Evolutionary conservation across 164 flowering plant species (phyloP).

Genomic region (Umbilicus rupestris): DNA sequence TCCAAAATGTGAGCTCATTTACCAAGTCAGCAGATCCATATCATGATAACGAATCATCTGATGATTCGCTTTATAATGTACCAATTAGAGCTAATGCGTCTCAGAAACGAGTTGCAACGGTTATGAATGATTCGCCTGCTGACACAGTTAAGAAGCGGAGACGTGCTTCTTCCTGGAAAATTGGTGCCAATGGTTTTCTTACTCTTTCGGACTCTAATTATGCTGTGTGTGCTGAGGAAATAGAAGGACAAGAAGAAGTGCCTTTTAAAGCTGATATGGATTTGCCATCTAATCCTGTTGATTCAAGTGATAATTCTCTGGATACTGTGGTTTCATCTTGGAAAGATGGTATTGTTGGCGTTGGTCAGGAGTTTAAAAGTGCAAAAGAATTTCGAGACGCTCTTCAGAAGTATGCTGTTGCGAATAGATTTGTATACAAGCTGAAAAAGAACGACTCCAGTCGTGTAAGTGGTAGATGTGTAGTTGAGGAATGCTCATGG

Average conservation of each 20-base stretch:
- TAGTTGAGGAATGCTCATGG: slow-evolving; percentile 65
- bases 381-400: slow-evolving; percentile 67
- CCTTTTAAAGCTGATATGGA: slow-evolving; percentile 14
- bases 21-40: slow-evolving; percentile 9
- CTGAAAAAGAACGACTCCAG: slow-evolving; percentile 54
- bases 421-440: slow-evolving; percentile 49
- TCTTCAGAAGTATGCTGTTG: slow-evolving; percentile 67
- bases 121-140: slow-evolving; percentile 24
- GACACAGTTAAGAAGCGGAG: slow-evolving; percentile 50
- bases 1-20: slow-evolving; percentile 11
- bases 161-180: slow-evolving; percentile 34
- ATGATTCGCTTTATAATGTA: slow-evolving; percentile 12
- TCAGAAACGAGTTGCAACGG: slow-evolving; percentile 11
- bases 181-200: slow-evolving; percentile 21
- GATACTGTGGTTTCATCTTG: slow-evolving; percentile 34
- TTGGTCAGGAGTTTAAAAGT: slow-evolving; percentile 59
- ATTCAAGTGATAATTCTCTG: slow-evolving; percentile 19
- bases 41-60: slow-evolving; percentile 9
- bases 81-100: slow-evolving; percentile 5
- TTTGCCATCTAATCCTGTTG: slow-evolving; percentile 1
- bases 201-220: slow-evolving; percentile 23
- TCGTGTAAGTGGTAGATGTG: slow-evolving; percentile 64
- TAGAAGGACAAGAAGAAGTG: background rate
- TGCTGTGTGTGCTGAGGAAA: slow-evolving; percentile 17
- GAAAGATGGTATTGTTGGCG: slow-evolving; percentile 55